Base-by-base conservation (phyloP, 495 filamentous ascomycete species). In the Melanomma pulvis-pyrius region DNA sequence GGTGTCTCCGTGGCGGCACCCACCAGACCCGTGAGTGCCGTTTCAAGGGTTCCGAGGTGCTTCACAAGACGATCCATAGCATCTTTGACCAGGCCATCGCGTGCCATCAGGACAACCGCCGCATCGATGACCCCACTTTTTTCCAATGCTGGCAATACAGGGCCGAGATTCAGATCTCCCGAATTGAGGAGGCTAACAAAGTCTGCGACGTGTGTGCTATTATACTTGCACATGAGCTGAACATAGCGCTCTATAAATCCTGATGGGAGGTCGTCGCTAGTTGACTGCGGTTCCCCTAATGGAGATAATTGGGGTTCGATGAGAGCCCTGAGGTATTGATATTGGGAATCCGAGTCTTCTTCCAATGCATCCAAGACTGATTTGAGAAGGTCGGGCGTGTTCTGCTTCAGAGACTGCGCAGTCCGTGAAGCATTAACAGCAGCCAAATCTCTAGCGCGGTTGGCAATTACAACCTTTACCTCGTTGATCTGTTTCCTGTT, bases 81-180 rank as follows among this genome's bases (percentile, higher is more conserved):
- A 55, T 88, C 85, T 60, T 84, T 82, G 13, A 96, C 83, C 74
- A 94, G 88, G 15, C 94, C 96, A 71, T 97, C 94, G 66, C 91
- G 83, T 49, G 93, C 91, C 81, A 98, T 89, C 11, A 98, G 81
- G 21, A 96, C 85, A 25, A 98, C 91, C 1, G 92, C 93, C 13
- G 93, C 94, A 79, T 98, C 96, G 44, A 98, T 86, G 17, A 92
- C 91, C 1, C 92, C 94, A 60, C 87, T 91, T 54, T 87, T 84
- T 74, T 98, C 94, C 81, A 98, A 91, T 1, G 86, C 84, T 3
- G 94, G 92, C 12, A 98, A 80, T 6, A 98, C 81, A 68, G 89
- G 84, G 21, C 92, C 90, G 0, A 98, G 82, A 13, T 88, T 85
- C 32, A 98, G 79, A 70, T 97, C 90, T 13, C 88, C 87, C 7